Evolutionary conservation across 371 early-diverging fungal genomes (phyloP).

Genomic region (Parasitella parasitica): DNA sequence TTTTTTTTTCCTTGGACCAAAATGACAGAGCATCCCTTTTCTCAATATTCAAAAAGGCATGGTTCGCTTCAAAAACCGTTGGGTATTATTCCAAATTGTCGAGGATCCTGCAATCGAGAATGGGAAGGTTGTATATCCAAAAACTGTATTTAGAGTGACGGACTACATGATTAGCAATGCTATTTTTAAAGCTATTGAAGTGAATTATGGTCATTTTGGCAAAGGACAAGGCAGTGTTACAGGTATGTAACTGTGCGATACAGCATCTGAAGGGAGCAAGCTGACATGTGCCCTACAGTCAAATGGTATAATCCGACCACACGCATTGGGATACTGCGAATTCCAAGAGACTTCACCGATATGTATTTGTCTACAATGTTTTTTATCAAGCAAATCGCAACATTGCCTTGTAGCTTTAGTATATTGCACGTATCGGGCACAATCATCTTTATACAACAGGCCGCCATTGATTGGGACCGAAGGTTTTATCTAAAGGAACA

Average conservation of each 20-base stretch:
- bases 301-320: constrained; percentile 46
- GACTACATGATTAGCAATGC: constrained; percentile 20
- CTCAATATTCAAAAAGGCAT: constrained; percentile 9
- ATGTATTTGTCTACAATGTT: constrained; percentile 39
- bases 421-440: constrained; percentile 42
- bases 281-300: constrained; percentile 11
- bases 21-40: neutral
- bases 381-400: constrained; percentile 36
- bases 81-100: constrained; percentile 46
- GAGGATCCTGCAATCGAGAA: constrained; percentile 37
- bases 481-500: constrained; percentile 35
- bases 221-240: constrained; percentile 27
- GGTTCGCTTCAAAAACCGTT: constrained; percentile 50
- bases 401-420: constrained; percentile 31
- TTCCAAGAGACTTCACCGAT: constrained; percentile 37
- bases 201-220: constrained; percentile 43
- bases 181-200: constrained; percentile 26
- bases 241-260: constrained; percentile 8
- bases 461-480: constrained; percentile 38
- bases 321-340: constrained; percentile 38
- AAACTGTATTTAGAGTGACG: constrained; percentile 18
- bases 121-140: constrained; percentile 25
- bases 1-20: too few relatives aligned
- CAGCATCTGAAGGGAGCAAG: neutral
- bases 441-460: constrained; percentile 36